Conservation (phyloP, 352 stramenopile species). For the Aphanomyces stellatus region DNA sequence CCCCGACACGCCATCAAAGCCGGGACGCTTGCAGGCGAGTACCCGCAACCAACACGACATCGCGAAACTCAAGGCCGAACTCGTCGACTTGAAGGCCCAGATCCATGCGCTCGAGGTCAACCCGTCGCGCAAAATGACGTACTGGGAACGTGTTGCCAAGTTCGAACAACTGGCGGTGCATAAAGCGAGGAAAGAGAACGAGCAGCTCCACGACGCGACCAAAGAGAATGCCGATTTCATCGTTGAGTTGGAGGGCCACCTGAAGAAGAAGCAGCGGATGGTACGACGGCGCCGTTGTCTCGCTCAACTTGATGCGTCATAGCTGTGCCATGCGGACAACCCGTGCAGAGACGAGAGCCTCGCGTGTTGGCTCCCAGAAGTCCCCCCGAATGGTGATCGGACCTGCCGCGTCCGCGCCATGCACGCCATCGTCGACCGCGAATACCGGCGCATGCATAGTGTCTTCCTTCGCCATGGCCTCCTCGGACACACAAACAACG, state of each 20-base stretch:
- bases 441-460: background rate
- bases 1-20: no score
- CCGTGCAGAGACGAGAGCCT: background rate
- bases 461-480: background rate
- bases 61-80: background rate
- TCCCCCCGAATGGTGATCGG: background rate
- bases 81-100: background rate
- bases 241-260: background rate
- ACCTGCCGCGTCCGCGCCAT: background rate
- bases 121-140: background rate
- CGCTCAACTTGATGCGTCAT: no score
- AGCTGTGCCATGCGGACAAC: background rate
- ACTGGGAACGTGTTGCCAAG: background rate
- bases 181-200: background rate
- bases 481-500: background rate
- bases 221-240: background rate
- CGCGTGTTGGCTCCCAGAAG: no score
- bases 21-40: no score
- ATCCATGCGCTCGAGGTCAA: background rate
- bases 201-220: background rate
- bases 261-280: background rate
- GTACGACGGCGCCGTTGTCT: no score
- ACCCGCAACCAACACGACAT: background rate
- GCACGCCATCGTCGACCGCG: conserved; percentile 7
- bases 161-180: background rate